Conservation (phyloP, 305 asterid genomes). For the Fraxinus paxiana region DNA sequence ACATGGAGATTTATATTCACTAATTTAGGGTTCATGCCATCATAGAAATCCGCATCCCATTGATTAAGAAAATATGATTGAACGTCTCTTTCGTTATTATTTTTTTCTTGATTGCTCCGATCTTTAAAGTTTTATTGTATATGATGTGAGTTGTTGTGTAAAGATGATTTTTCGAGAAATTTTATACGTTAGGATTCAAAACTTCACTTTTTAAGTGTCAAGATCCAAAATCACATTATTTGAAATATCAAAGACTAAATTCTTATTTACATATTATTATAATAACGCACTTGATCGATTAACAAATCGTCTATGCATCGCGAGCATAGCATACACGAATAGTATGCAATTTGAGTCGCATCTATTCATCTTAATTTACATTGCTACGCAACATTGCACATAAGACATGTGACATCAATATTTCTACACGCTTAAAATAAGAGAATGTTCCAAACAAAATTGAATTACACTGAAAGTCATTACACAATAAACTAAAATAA, state of each 20-base stretch:
- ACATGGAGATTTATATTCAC: not conserved
- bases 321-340: not conserved
- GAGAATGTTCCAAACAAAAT: not conserved
- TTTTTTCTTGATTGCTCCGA: not conserved
- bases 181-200: not conserved
- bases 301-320: not conserved
- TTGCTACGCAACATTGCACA: not conserved
- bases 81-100: not conserved
- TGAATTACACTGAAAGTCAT: not conserved
- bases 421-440: not conserved
- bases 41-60: not conserved
- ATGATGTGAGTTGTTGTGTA: not conserved
- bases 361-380: not conserved
- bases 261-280: not conserved
- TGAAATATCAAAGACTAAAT: not conserved
- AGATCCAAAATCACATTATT: not conserved
- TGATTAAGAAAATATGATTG: not conserved
- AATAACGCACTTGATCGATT: not conserved
- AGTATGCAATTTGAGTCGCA: not conserved
- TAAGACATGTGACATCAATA: not conserved
- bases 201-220: not conserved
- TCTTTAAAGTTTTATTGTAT: not conserved
- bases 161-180: not conserved
- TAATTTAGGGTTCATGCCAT: not conserved
- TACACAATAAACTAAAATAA: not conserved